Evolutionary conservation across 1,139 yeast genomes (phyloP), one percentile per base, ranked within the genome.

Genomic region (Blastobotrys arbuscula): DNA sequence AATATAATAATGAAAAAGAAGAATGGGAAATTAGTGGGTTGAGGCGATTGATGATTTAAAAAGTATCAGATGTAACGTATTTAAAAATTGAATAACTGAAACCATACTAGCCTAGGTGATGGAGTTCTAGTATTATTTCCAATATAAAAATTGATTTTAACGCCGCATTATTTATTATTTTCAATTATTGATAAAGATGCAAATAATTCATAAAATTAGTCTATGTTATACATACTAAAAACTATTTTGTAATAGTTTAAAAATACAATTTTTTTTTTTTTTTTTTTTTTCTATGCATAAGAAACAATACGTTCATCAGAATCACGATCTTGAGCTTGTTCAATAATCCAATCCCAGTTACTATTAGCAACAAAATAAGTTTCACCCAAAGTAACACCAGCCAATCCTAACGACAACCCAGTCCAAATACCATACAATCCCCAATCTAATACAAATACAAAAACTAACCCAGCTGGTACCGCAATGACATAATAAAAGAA

Each of bases 391-490:
- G 89, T 89, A 53, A 92, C 88, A 31, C 80, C 57, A 34, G 81
- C 63, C 76, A 89, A 76, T 0, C 95, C 97, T 39, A 78, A 64
- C 1, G 92, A 87, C 50, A 88, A 78, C 7, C 96, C 96, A n/a
- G 81, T 58, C 98, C 98, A 92, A 48, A 92, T 70, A 0, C 97
- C 97, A 24, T 68, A 63, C 10, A 89, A 70, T 49, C 77, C 72
- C 65, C 76, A 65, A 42, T 76, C 76, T 8, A 70, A 67, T 30
- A 69, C 63, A 62, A 82, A 82, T 35, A 89, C 82, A 37, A 88
- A 70, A 1, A 75, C 60, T 50, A 85, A 65, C 0, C 90, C 89
- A 24, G 86, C 61, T 0, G 97, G 97, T 20, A 83, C 70, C 1
- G 84, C 88, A 48, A 81, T 64, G 2, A 72, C 64, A 63, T 89